A percentile compares a stretch with the other conserved stretches of the same genome.
Evolutionary conservation across 805 yeast species (phyloP).

Genomic region (Pichia californica): DNA sequence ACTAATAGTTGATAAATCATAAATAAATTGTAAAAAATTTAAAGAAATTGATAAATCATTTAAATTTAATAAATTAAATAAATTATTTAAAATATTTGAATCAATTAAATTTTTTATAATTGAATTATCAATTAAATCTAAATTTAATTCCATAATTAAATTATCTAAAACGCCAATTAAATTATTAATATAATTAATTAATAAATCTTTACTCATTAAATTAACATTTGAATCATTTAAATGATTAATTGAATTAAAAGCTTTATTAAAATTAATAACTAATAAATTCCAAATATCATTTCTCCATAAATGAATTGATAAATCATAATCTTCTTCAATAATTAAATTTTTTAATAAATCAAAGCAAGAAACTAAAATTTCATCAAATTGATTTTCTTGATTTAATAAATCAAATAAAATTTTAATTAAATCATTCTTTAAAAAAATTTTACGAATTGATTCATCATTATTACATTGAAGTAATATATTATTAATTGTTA

Average conservation of each 20-base stretch:
- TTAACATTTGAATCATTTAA: constrained; percentile 25
- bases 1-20: constrained; percentile 28
- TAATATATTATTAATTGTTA: constrained; percentile 70
- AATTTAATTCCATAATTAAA: constrained; percentile 52
- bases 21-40: constrained; percentile 22
- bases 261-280: constrained; percentile 44
- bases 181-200: constrained; percentile 64
- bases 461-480: constrained; percentile 48
- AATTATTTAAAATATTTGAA: constrained; percentile 25
- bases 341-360: constrained; percentile 78
- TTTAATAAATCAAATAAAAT: constrained; percentile 42
- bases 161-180: constrained; percentile 62
- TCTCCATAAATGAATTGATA: constrained; percentile 70
- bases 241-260: constrained; percentile 41
- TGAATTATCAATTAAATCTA: constrained; percentile 37
- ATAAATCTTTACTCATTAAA: constrained; percentile 34
- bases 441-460: constrained; percentile 50
- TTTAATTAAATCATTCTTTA: constrained; percentile 67
- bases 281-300: constrained; percentile 66
- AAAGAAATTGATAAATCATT: constrained; percentile 20
- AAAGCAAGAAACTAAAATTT: constrained; percentile 70
- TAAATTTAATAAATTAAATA: constrained; percentile 17
- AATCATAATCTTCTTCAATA: constrained; percentile 83
- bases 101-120: constrained; percentile 20
- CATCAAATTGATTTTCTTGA: constrained; percentile 61